A percentile compares a stretch with the other conserved stretches of the same genome.
Evolutionary conservation across 148 eudicot species (phyloP).

Genomic region (Chenopodium album): DNA sequence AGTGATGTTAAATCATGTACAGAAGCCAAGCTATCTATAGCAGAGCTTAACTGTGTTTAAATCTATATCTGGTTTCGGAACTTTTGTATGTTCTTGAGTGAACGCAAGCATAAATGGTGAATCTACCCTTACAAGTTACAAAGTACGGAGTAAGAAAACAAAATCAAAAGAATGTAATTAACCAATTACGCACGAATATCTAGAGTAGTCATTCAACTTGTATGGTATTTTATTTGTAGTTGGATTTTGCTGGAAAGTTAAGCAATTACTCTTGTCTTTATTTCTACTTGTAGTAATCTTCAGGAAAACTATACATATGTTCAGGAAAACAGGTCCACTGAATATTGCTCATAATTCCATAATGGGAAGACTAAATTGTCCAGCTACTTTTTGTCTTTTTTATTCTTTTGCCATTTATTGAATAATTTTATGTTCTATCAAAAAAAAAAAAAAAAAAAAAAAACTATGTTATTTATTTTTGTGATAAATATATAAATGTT

Average conservation of each 20-base stretch:
- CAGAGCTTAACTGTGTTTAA: background rate
- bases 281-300: conserved; percentile 23
- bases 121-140: conserved; percentile 21
- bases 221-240: conserved; percentile 6
- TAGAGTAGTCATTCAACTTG: conserved; percentile 8
- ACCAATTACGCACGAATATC: conserved; percentile 13
- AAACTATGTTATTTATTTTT: too few species aligned
- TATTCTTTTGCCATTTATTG: too few species aligned
- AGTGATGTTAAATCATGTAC: background rate
- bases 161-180: background rate
- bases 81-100: conserved; percentile 14
- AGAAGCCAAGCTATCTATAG: background rate
- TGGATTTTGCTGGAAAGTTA: conserved; percentile 22
- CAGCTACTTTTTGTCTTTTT: background rate
- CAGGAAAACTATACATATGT: background rate
- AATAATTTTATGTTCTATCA: too few species aligned
- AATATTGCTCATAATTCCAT: background rate
- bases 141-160: conserved; percentile 17
- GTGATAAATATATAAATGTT: too few species aligned
- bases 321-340: too few species aligned
- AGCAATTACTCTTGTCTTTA: conserved; percentile 21
- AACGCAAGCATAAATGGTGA: conserved; percentile 19
- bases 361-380: background rate
- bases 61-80: background rate
- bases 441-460: too few species aligned